Base-by-base conservation (phyloP, 2,329 filamentous ascomycete genomes). In the Tolypocladium sp. region DNA sequence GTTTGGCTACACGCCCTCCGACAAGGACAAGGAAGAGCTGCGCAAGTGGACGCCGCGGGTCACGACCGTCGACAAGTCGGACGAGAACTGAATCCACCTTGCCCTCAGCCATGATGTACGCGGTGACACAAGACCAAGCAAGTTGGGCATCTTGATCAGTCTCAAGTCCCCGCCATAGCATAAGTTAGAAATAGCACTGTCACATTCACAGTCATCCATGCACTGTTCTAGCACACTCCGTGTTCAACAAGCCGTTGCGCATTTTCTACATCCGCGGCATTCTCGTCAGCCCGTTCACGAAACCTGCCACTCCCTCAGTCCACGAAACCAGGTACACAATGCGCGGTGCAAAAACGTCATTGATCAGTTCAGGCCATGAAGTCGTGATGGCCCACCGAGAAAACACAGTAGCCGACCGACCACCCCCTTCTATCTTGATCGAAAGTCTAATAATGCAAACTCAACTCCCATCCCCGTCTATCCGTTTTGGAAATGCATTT, bases 11-110 rank as follows among this genome's bases (percentile, higher is more conserved):
- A 85, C 82, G 44, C 84, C 92, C 1, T 88, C 85, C 1, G 85
- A 90, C 62, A 79, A 88, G 68, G 91, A 96, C 69, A 87, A 85
- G 70, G 83, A 85, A 60, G 82, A 82, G 15, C 71, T 96, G 62
- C 79, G 84, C 55, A 79, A 79, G 56, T 73, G 82, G 54, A 76
- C 85, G 38, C 89, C 89, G 9, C 84, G 77, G 64, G 81, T 93
- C 60, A 81, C 78, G 44, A 68, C 80, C 15, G 79, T 90, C 37
- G 86, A 89, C 22, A 73, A 57, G 56, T 13, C 49, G 3, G 37
- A 66, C 30, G 41, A 55, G 30, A 59, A 61, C 33, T 58, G 42
- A 41, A 22, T 12, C 40, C 15, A 33, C 55, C 35, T n/a, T 1
- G 30, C 30, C 49, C 6, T 8, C 27, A 51, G 46, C 17, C 17